Conservation (phyloP, 805 yeast genomes). For the Candida insectalens region DNA sequence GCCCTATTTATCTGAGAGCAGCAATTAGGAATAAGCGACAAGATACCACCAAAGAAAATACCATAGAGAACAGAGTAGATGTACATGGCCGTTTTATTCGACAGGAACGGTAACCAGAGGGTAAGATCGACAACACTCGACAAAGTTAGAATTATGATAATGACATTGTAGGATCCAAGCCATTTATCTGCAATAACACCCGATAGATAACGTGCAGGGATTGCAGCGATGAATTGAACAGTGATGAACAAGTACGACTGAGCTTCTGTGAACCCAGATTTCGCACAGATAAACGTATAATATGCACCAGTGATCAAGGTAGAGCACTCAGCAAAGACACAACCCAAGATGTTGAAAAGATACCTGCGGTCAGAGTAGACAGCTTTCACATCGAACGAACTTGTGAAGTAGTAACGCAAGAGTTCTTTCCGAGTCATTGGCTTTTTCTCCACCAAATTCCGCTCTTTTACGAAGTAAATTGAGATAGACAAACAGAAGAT, state of each 20-base stretch:
- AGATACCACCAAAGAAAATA: slow-evolving; percentile 45
- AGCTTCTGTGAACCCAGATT: slow-evolving; percentile 30
- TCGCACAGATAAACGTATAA: slow-evolving; percentile 38
- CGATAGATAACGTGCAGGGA: slow-evolving; percentile 19
- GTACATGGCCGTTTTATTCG: slow-evolving; percentile 28
- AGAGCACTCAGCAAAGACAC: slow-evolving; percentile 36
- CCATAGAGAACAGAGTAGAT: slow-evolving; percentile 44
- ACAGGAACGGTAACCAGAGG: slow-evolving; percentile 57
- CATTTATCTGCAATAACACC: slow-evolving; percentile 21
- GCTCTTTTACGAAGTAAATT: slow-evolving; percentile 24
- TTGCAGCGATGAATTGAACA: slow-evolving; percentile 32
- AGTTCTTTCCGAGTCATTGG: slow-evolving; percentile 4
- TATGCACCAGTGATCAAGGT: slow-evolving; percentile 35
- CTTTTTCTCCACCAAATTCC: slow-evolving; percentile 15
- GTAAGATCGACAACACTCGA: slow-evolving; percentile 35
- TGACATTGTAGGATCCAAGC: slow-evolving; percentile 43
- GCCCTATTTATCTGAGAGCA: slow-evolving; percentile 46
- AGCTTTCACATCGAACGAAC: slow-evolving; percentile 26
- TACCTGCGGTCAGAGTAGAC: slow-evolving; percentile 31
- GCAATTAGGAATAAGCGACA: slow-evolving; percentile 53
- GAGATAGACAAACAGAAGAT: slow-evolving; percentile 16
- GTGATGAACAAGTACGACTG: slow-evolving; percentile 37
- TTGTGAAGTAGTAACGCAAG: slow-evolving; percentile 4
- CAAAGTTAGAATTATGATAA: slow-evolving; percentile 20
- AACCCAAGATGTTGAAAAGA: slow-evolving; percentile 32